Conservation (phyloP, 345 rosid genomes). For the Euphorbia peplus region DNA sequence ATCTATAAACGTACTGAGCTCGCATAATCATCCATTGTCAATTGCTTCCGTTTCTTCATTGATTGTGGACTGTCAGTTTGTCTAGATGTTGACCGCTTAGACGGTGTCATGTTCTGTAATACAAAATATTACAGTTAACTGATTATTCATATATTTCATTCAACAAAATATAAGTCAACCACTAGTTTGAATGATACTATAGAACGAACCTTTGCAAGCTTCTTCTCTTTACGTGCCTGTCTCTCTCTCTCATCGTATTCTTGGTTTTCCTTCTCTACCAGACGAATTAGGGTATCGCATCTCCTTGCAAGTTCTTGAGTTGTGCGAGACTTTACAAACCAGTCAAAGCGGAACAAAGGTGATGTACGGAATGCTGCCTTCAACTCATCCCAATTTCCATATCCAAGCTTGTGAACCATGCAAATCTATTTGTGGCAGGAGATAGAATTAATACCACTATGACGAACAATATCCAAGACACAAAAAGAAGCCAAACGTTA, state of each 20-base stretch:
- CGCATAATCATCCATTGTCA: conserved; percentile 75
- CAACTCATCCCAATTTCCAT: conserved; percentile 98
- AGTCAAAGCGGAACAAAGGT: conserved; percentile 80
- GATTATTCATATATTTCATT: no score
- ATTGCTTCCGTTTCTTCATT: conserved; percentile 73
- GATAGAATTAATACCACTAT: background rate
- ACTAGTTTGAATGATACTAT: background rate
- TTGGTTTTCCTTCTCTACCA: conserved; percentile 99
- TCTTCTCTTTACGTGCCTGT: conserved; percentile 96
- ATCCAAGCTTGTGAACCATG: conserved; percentile 97
- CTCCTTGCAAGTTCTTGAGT: conserved; percentile 94
- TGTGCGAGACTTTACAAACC: conserved; percentile 96
- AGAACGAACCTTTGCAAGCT: conserved; percentile 74
- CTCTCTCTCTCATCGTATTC: conserved; percentile 95
- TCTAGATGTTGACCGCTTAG: conserved; percentile 61
- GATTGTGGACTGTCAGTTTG: conserved; percentile 64
- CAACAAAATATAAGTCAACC: background rate
- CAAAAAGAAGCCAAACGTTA: background rate
- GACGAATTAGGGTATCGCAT: conserved; percentile 86
- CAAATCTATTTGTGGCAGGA: conserved; percentile 54
- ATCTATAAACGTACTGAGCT: conserved; percentile 43
- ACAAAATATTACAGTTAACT: background rate
- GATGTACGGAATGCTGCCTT: conserved; percentile 88
- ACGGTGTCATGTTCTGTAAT: conserved; percentile 60
- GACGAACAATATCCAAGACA: background rate